Percentiles rank a stretch among this genome's conserved stretches.
phyloP scores from a whole-genome alignment of 805 yeast species.

The Priceomyces haplophilus region DNA sequence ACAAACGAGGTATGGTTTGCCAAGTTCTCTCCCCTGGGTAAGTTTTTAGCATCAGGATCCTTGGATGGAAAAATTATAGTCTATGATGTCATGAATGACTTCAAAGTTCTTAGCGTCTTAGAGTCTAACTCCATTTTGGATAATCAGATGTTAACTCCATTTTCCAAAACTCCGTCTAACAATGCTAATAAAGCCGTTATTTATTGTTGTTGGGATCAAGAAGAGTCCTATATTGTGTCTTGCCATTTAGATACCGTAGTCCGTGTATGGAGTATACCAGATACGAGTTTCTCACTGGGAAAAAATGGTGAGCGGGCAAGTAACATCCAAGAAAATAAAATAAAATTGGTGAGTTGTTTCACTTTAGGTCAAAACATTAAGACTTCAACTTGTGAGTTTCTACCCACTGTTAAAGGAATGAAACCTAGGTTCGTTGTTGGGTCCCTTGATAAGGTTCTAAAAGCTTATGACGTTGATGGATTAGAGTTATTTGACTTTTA shows the following conservation, averaged over 20 bases:
- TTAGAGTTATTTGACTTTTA: conserved; percentile 42
- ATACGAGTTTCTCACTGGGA: conserved; percentile 18
- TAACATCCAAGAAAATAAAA: conserved; percentile 1
- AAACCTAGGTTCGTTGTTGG: conserved; percentile 61
- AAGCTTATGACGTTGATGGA: conserved; percentile 39
- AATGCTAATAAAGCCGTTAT: conserved; percentile 45
- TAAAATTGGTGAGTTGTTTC: conserved; percentile 31
- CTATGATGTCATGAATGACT: conserved; percentile 56
- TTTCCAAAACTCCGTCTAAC: conserved; percentile 22
- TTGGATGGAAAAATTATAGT: conserved; percentile 61
- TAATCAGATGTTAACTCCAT: conserved; percentile 23
- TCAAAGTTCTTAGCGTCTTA: conserved; percentile 28
- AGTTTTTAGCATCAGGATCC: conserved; percentile 72
- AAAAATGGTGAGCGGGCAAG: conserved; percentile 9
- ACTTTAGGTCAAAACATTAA: conserved; percentile 39
- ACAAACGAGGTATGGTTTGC: conserved; percentile 81
- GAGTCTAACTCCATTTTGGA: conserved; percentile 26
- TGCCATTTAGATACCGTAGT: conserved; percentile 72
- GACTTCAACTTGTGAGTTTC: conserved; percentile 61
- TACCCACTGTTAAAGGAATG: conserved; percentile 35
- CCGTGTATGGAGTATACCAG: conserved; percentile 61
- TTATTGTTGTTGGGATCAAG: conserved; percentile 73
- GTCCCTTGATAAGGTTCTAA: conserved; percentile 65
- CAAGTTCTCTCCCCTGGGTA: conserved; percentile 75
- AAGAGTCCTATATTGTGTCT: conserved; percentile 62